Evolutionary conservation across 1,284 basidiomycete species (phyloP), one percentile per base, ranked within the genome.

Genomic region (Waitea zeae): DNA sequence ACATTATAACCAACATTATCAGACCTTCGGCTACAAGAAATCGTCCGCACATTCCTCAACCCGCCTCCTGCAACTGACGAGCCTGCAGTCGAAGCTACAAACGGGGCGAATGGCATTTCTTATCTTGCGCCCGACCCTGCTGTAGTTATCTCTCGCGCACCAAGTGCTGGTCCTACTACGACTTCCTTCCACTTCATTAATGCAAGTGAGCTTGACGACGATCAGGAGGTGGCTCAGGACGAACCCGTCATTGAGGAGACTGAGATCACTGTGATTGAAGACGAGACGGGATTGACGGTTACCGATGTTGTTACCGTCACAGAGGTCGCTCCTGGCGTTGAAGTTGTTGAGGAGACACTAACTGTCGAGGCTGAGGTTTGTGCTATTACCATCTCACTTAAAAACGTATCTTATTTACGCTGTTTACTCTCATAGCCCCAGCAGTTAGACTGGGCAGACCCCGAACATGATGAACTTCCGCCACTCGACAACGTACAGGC

Each of bases 121-220:
- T n/a, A n/a, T 7, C 27, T 35, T 13, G 42, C 44, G 27, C 37
- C 38, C 17, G 41, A 28, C 7, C 17, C 36, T 32, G 39, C 49
- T 17, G 51, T 60, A 11, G 45, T 46, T 14, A 63, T 54, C 26
- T 49, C 52, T 26, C 45, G 52, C 35, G 39, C 56, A 20, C 49
- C 55, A 20, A 47, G 52, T 13, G 58, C 71, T 0, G 61, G 61
- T n/a, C n/a, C n/a, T n/a, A n/a, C n/a, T n/a, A n/a, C n/a, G n/a
- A n/a, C n/a, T 35, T 66, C 67, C 51, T 74, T 82, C 60, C 69
- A 67, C 44, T 84, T 83, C 51, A 75, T 84, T 57, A 70, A 79
- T 51, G 75, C 64, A 36, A 82, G 79, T 46, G 80, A 84, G 44
- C 58, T 83, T 19, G 81, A 49, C n/a, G n/a, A n/a, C n/a, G n/a